These are phyloP conservation scores for Fonsecaea nubica DNA, from an alignment of 2,329 filamentous ascomycete species.

Conservation along the genomic window DNA sequence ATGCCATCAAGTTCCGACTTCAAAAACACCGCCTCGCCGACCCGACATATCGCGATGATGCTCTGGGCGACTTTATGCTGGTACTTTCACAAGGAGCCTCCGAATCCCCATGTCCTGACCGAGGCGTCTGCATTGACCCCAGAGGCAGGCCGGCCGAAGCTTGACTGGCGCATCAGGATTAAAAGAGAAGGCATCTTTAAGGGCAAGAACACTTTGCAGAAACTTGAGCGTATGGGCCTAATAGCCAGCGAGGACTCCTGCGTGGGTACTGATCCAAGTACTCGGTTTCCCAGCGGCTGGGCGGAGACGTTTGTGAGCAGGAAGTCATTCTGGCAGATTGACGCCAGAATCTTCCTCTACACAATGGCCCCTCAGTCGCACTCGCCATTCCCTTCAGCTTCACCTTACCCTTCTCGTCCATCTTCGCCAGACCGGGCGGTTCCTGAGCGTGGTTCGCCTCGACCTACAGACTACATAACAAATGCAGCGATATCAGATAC, in stretches of 20 bases:
- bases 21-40: slow-evolving; percentile 79
- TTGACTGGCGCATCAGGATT: slow-evolving; percentile 86
- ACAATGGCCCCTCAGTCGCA: slow-evolving; percentile 69
- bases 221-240: slow-evolving; percentile 91
- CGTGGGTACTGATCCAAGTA: slow-evolving; percentile 70
- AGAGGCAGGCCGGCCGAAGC: slow-evolving; percentile 72
- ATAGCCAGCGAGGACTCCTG: slow-evolving; percentile 76
- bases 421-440: slow-evolving; percentile 53
- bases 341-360: slow-evolving; percentile 85
- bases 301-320: slow-evolving; percentile 80
- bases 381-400: slow-evolving; percentile 56
- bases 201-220: slow-evolving; percentile 80
- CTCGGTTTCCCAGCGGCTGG: slow-evolving; percentile 72
- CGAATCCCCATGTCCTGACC: slow-evolving; percentile 68
- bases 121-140: slow-evolving; percentile 70
- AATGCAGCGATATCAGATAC: slow-evolving; percentile 31
- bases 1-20: slow-evolving; percentile 81
- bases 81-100: slow-evolving; percentile 92
- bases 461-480: slow-evolving; percentile 27
- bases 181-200: slow-evolving; percentile 87
- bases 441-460: slow-evolving; percentile 25
- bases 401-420: slow-evolving; percentile 59
- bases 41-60: slow-evolving; percentile 93
- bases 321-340: slow-evolving; percentile 89
- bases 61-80: slow-evolving; percentile 92